Evolutionary conservation across 108 stramenopile species (phyloP), one percentile per base, ranked within the genome.

Genomic region (Nannochloropsis gaditana): DNA sequence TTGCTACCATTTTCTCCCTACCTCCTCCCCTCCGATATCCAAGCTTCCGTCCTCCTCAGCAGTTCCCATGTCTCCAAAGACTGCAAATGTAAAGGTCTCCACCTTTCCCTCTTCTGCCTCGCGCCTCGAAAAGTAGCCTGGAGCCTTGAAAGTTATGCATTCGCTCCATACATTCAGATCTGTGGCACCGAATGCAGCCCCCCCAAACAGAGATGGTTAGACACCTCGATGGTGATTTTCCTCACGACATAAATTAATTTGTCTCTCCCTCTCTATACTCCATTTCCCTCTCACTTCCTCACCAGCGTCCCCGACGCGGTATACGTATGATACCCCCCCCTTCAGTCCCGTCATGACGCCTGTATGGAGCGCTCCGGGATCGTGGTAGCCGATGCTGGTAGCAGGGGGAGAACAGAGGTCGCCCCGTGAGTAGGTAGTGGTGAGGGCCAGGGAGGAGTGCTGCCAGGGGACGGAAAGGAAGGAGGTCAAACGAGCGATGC

Each of bases 41-140:
- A 31, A 11, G 80, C 80, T 81, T 21, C 88, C 88, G 82, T 88
- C 88, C 15, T 44, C 41, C 80, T 85, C 84, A 19, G 88, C 88
- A 5, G 88, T 88, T 5, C 88, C 88, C 88, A 88, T 88, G 84
- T 88, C 88, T 41, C 88, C 88, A 41, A 88, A 88, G 10, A 88
- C 45, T 1, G 82, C 88, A 6, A 88, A 41, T 21, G 43, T 82
- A 4, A 85, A 84, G 5, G 84, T 79, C 59, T 79, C 88, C n/a
- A 43, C 44, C 5, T 44, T 81, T 43, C 83, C 80, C 42, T 19
- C 79, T 73, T 31, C 44, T 11, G 11, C 42, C 80, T 41, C 21
- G 41, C n/a, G 8, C 5, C n/a, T 17, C n/a, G n/a, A 15, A 17
- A 83, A 44, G 42, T 9, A 11, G 9, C 81, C 81, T 9, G 87